Evolutionary conservation across 2,329 filamentous ascomycete species (phyloP).

Genomic region (Fusarium sp.): DNA sequence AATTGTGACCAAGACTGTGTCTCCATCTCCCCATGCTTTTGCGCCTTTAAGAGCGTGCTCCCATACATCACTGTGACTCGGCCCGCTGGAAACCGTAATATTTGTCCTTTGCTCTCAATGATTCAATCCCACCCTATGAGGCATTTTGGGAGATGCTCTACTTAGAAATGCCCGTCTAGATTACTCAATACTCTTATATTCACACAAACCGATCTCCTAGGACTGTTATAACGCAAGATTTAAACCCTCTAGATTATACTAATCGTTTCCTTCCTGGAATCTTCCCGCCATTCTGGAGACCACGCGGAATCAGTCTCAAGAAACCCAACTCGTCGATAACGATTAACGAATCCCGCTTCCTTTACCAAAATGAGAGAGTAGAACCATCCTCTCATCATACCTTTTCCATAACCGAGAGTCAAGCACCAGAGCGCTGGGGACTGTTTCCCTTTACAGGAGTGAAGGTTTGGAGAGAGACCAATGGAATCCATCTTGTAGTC

Average conservation of each 20-base stretch:
- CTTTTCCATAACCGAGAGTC: not conserved
- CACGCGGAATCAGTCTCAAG: not conserved
- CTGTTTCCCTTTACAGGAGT: not conserved
- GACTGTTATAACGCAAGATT: too few species aligned
- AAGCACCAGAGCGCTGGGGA: not conserved
- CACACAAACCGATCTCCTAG: too few species aligned
- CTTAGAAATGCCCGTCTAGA: too few species aligned
- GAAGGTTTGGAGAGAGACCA: not conserved
- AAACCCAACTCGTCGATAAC: not conserved
- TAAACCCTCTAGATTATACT: not conserved
- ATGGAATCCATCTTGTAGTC: not conserved
- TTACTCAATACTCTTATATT: too few species aligned
- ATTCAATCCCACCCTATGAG: too few species aligned
- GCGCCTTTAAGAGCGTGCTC: too few species aligned
- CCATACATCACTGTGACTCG: too few species aligned
- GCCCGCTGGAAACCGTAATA: too few species aligned
- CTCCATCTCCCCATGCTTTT: too few species aligned
- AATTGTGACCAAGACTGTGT: too few species aligned
- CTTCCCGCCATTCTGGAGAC: not conserved
- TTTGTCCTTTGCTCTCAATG: too few species aligned
- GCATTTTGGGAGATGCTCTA: too few species aligned
- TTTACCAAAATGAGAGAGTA: not conserved
- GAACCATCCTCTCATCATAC: not conserved
- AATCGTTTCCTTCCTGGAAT: accelerated
- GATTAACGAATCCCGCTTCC: not conserved